Evolutionary conservation across 164 flowering plant species (phyloP).

Genomic region (Macadamia integrifolia): DNA sequence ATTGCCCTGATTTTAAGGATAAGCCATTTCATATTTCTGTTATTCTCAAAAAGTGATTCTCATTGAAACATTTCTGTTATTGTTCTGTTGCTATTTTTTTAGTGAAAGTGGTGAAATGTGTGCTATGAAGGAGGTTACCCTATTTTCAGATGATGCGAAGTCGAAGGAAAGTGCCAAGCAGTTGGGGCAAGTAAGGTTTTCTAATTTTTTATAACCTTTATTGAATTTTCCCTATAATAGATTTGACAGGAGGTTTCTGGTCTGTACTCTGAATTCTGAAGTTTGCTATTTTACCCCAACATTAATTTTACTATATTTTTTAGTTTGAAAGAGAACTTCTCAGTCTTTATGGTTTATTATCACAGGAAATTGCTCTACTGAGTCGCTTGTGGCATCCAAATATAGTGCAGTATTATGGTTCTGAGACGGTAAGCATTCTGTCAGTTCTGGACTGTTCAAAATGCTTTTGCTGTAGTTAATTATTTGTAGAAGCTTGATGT

Average conservation of each 20-base stretch:
- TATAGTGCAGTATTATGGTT: slow-evolving; percentile 89
- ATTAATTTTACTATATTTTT: not conserved
- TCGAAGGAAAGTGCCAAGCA: slow-evolving; percentile 96
- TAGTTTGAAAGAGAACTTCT: not conserved
- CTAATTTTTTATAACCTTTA: no score
- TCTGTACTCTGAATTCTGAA: no score
- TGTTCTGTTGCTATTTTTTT: slow-evolving; percentile 9
- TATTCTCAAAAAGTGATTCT: not conserved
- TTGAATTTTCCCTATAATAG: no score
- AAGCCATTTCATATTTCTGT: not conserved
- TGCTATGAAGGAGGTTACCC: slow-evolving; percentile 95
- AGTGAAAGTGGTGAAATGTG: slow-evolving; percentile 98
- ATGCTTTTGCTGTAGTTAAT: not conserved
- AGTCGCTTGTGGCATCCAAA: slow-evolving; percentile 86
- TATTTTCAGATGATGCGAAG: slow-evolving; percentile 90
- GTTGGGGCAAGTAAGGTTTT: slow-evolving; percentile 62
- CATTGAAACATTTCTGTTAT: not conserved
- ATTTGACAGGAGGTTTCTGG: no score
- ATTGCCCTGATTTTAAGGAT: not conserved
- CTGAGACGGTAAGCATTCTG: slow-evolving; percentile 57
- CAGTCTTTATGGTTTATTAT: slow-evolving; percentile 11
- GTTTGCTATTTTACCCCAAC: not conserved
- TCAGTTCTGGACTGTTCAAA: not conserved
- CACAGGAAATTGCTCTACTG: slow-evolving; percentile 72
- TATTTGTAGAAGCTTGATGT: no score